A percentile compares a stretch with the other conserved stretches of the same genome.
Evolutionary conservation across 805 yeast species (phyloP).

Genomic region (Dipodascopsis tothii): DNA sequence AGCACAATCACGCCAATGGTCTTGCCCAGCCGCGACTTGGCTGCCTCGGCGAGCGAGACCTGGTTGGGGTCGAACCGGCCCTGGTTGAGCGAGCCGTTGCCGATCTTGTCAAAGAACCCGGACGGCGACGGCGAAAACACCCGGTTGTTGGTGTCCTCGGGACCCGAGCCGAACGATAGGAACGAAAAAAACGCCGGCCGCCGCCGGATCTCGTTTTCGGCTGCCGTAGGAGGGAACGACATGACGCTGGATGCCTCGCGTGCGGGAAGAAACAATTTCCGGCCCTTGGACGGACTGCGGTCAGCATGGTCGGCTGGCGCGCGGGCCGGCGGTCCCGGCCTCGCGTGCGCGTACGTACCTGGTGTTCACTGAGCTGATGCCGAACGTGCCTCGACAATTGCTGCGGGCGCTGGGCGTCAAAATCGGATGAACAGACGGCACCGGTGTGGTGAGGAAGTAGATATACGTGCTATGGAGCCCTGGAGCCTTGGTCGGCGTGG

Average conservation of each 20-base stretch:
- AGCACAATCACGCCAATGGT: conserved; percentile 8
- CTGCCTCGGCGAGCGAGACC: conserved; percentile 12
- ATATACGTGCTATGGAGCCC: too few species aligned
- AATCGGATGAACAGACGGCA: too few species aligned
- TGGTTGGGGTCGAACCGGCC: not conserved
- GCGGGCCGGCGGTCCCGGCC: too few species aligned
- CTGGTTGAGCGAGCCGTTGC: not conserved
- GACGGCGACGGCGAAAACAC: conserved; percentile 1
- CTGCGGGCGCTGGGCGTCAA: too few species aligned
- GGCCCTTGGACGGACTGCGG: too few species aligned
- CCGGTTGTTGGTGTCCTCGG: not conserved
- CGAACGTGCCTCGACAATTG: too few species aligned
- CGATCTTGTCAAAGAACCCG: conserved; percentile 14
- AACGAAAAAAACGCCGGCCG: conserved; percentile 20
- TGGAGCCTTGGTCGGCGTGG: too few species aligned
- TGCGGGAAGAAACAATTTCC: too few species aligned
- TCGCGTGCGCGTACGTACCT: too few species aligned
- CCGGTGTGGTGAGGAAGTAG: too few species aligned
- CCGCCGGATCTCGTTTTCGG: conserved; percentile 16
- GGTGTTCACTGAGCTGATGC: too few species aligned
- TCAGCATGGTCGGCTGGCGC: too few species aligned
- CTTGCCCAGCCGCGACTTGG: conserved; percentile 18
- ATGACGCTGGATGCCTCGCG: not conserved
- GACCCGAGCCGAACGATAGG: conserved; percentile 15
- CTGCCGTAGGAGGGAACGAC: conserved; percentile 5